phyloP scores from a whole-genome alignment of 129 eudicot genomes.

The Chrysanthemum lavandulifolium region DNA sequence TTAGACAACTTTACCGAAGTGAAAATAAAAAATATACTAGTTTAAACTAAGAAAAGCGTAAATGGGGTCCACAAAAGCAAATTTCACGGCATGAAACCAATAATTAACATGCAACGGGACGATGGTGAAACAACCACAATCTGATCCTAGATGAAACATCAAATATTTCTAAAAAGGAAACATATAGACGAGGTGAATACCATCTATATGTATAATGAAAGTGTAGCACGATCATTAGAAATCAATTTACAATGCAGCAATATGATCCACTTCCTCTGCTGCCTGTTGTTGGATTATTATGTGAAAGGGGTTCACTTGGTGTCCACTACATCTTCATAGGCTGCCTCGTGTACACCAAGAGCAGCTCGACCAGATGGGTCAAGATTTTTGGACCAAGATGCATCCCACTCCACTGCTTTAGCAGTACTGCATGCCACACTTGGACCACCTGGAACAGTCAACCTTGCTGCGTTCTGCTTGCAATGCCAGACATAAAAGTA shows the following conservation, averaged over 20 bases:
- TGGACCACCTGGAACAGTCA: slow-evolving; percentile 97
- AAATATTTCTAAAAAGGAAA: not conserved
- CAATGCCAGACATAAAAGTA: not conserved
- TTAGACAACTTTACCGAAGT: too few relatives aligned
- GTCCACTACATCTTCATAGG: slow-evolving; percentile 51
- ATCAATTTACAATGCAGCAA: slow-evolving; percentile 9
- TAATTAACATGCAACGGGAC: not conserved
- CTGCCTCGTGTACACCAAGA: slow-evolving; percentile 89
- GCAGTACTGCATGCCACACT: slow-evolving; percentile 99
- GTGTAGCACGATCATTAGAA: not conserved
- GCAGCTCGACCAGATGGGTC: slow-evolving; percentile 99
- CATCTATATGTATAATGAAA: not conserved
- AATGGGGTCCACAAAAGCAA: not conserved
- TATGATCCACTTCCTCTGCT: slow-evolving; percentile 7
- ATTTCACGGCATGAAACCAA: slow-evolving; percentile 9
- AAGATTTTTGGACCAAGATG: slow-evolving; percentile 92
- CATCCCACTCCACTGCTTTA: slow-evolving; percentile 99
- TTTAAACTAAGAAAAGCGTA: too few relatives aligned
- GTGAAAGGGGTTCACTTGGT: slow-evolving; percentile 30
- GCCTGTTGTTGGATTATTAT: slow-evolving; percentile 10
- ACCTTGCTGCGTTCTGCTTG: slow-evolving; percentile 83
- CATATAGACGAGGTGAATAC: not conserved
- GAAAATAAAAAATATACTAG: too few relatives aligned
- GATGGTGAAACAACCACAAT: slow-evolving; percentile 1
- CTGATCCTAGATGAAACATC: slow-evolving; percentile 6